Evolutionary conservation across 305 asterid genomes (phyloP), one percentile per base, ranked within the genome.

Genomic region (Plantago coronopus): DNA sequence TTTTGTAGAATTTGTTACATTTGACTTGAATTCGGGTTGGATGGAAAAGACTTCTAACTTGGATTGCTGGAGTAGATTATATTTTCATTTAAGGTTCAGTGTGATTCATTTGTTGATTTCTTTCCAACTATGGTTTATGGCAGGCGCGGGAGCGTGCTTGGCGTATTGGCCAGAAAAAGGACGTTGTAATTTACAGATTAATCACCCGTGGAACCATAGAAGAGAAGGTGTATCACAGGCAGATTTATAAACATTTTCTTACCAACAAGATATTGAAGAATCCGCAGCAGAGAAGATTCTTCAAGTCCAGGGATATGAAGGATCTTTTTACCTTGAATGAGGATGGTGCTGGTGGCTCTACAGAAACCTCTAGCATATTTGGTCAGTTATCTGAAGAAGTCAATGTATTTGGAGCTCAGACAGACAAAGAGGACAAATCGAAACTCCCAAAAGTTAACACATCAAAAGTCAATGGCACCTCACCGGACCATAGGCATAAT

Each of bases 141-240:
- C 80, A 93, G 98, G 98, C 98, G 45, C 79, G 97, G 72, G 98
- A 93, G 78, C 98, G 98, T 61, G 98, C 98, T 25, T 93, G 98
- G 97, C 98, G 98, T 67, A 93, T 93, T 83, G 98, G 98, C 68
- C 98, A 93, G 78, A 83, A 69, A 27, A 88, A 78, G 78, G 98
- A 93, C 60, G 98, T 93, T 47, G 81, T 88, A 42, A 75, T 93
- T 54, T 93, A 89, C 72, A 80, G 98, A 79, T 79, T 93, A 83
- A 93, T 93, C 57, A 86, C 97, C 60, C 88, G 95, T 61, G 98
- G 98, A 71, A 89, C 98, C 54, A 93, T 93, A 64, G 98, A 93
- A 74, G 98, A 93, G 88, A 93, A 93, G 80, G 96, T 93, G 68
- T 93, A 93, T 76, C 98, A 93, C 74, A 78, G 98, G 64, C 97